Conservation (phyloP, 495 filamentous ascomycete species). For the Niebla homalea region DNA sequence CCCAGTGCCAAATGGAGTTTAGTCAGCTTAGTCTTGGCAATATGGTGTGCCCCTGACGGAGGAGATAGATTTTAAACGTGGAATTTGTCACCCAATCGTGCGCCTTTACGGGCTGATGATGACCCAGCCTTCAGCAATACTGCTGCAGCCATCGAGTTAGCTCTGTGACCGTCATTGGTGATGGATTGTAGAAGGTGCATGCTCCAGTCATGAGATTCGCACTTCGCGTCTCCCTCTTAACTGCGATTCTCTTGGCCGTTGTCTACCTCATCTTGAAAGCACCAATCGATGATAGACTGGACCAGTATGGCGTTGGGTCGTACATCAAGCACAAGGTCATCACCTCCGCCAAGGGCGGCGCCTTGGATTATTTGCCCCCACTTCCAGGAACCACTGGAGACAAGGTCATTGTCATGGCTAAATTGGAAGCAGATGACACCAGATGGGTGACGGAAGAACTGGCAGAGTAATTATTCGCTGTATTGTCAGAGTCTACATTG, state of each 20-base stretch:
- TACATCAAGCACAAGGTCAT: conserved; percentile 28
- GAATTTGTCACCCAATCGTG: too few relatives aligned
- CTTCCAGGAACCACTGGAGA: conserved; percentile 11
- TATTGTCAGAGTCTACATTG: conserved; percentile 18
- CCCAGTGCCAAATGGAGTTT: too few relatives aligned
- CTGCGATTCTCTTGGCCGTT: conserved; percentile 21
- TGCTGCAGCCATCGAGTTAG: too few relatives aligned
- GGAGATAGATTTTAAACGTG: too few relatives aligned
- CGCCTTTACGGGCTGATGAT: too few relatives aligned
- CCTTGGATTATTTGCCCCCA: conserved; percentile 15
- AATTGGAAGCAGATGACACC: conserved; percentile 25
- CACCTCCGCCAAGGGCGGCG: conserved; percentile 4
- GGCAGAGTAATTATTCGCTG: conserved; percentile 26
- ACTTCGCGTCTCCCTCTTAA: conserved; percentile 25
- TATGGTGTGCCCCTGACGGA: too few relatives aligned
- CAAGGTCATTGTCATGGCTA: conserved; percentile 30
- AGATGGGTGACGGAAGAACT: conserved; percentile 29
- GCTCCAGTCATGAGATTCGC: conserved; percentile 26
- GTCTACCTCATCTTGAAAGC: conserved; percentile 26
- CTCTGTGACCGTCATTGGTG: too few relatives aligned
- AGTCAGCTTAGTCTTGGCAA: too few relatives aligned
- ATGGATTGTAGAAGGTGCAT: too few relatives aligned
- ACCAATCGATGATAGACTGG: conserved; percentile 28
- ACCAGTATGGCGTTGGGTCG: conserved; percentile 32
- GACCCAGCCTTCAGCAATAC: too few relatives aligned